Evolutionary conservation across 306 rosid genomes (phyloP), one percentile per base, ranked within the genome.

Genomic region (Canavalia gladiata): DNA sequence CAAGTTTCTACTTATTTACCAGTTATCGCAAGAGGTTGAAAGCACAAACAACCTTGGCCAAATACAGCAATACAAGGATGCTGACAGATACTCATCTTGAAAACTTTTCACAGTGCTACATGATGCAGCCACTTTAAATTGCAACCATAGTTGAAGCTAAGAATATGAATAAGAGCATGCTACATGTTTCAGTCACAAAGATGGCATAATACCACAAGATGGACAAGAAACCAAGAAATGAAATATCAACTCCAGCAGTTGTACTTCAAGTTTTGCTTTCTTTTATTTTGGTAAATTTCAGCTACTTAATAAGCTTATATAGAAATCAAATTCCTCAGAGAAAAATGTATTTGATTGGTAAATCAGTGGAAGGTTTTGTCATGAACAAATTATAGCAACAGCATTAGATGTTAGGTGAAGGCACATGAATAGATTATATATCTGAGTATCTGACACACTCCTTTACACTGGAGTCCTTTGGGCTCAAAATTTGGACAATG

Each of bases 1-100:
- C 34, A 72, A 47, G 10, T 73, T 68, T 84, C 71, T 46, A 64
- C 68, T 47, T 25, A 82, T 58, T 82, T 67, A 68, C 71, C 64
- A 66, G 25, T 18, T 18, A 18, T 18, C 25, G 25, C 73, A 39
- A 74, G 37, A 66, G 12, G 52, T 66, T 33, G 52, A 66, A 74
- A 79, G 56, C 71, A 58, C 37, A 72, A 63, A 49, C 67, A 68
- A 60, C 33, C 37, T 42, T 73, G 25, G 57, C 42, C n/a, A 57
- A 47, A 46, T 45, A 25, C 51, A 55, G 18, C 28, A 46, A 68
- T n/a, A 45, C 18, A 0, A 8, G 28, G 43, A 45, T 60, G 47
- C 46, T 46, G 31, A 58, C 6, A 13, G 68, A 30, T 62, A 60
- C 54, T 33, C 57, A 5, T 12, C 28, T 28, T 6, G 18, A 18